Base-by-base conservation (phyloP, 305 asterid genomes). In the Fraxinus paxiana region DNA sequence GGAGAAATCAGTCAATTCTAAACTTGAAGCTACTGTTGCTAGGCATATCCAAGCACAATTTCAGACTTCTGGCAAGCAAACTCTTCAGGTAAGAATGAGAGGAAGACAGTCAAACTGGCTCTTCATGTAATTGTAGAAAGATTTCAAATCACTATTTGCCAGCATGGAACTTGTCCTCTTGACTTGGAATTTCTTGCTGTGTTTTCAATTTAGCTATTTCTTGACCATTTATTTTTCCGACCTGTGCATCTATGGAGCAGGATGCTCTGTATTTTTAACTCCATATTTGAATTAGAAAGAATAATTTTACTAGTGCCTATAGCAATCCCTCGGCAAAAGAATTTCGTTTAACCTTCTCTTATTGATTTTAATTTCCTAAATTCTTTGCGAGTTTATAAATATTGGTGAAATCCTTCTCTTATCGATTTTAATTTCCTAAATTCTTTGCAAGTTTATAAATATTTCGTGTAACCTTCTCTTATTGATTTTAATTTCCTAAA, bases 11-110 rank as follows among this genome's bases (percentile, higher is more conserved):
- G 91, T 94, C 77, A 91, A 80, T 82, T 81, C 94, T 81, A 94
- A 93, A 88, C 96, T 94, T 75, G 98, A 94, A 87, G 86, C 94
- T 69, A 79, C 91, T 9, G 94, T 95, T 86, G 90, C 94, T 54
- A 89, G 94, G 82, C 98, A 93, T 82, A 91, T 93, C 84, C 98
- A 93, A 85, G 87, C 87, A 75, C 98, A 95, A 69, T 93, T 95
- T 85, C 98, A 90, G 87, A 91, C 97, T 81, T 89, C 97, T 85
- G 98, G 98, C 86, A 95, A 88, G 88, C 98, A 92, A 88, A 95
- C 92, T 75, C 97, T 95, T 84, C 98, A 95, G 95, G 98, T 93
- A 84, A 22, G 69, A 75, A 73, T 15, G 54, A 31, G 41, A 65
- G 9, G 38, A 35, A 5, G 72, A 24, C 34, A 9, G 17, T 65